Evolutionary conservation across 176 grass and related monocot genomes (phyloP), one percentile per base, ranked within the genome.

Genomic region (Lolium perenne): DNA sequence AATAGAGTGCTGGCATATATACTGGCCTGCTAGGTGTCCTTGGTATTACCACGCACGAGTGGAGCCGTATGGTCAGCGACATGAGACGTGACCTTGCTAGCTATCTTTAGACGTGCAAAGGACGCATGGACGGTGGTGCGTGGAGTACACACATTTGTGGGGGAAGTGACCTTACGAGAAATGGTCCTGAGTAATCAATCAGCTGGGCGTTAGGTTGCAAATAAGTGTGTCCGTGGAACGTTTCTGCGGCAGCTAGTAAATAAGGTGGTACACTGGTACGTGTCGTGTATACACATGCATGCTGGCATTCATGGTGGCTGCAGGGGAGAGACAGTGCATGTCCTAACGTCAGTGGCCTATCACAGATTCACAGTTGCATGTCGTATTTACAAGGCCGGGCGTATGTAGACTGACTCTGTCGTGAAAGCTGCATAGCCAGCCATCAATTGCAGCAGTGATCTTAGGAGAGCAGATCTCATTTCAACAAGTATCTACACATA

Each of bases 291-390:
- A 74, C 46, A 29, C 41, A 29, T 35, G 60, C 62, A 51, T 32
- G 46, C 6, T 22, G 20, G 49, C 80, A 82, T 82, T 50, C 46
- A 74, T 49, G 71, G 45, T 51, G 22, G 47, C 71, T 82, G 49
- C 43, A 38, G 65, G n/a, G 12, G 80, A 41, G 8, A 23, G 47
- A 69, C 64, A 70, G 8, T 55, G 48, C 48, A 81, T 46, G 18
- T 81, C 62, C 25, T 68, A 12, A n/a, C n/a, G 64, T 20, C 38
- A 54, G 32, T 54, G 63, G 0, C 62, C 25, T 21, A 13, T 67
- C 2, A 41, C 60, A 72, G 32, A 35, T 35, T 35, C 32, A 35
- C 20, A 21, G 40, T 46, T 50, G 78, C 9, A 45, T 38, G 76
- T 8, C 53, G 54, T 57, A 78, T 78, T 78, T 78, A 78, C 20